Conservation (phyloP, 768 basidiomycete species). For the Mycena rebaudengoi region DNA sequence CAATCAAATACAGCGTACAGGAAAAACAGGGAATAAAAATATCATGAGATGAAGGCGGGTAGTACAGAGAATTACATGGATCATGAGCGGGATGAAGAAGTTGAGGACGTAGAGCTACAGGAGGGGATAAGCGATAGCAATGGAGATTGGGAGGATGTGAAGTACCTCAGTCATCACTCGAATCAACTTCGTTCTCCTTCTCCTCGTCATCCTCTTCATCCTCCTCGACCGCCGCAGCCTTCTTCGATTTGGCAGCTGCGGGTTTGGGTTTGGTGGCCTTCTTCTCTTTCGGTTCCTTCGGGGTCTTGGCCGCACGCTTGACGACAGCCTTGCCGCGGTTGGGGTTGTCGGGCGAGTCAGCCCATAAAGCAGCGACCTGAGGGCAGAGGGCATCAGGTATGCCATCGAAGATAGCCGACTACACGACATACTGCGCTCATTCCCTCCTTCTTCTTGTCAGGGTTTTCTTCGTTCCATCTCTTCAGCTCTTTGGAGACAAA, state of each 20-base stretch:
- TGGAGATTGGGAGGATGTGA: too few species aligned
- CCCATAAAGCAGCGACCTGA: conserved; percentile 67
- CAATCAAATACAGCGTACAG: too few species aligned
- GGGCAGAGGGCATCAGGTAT: neutral
- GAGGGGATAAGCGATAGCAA: too few species aligned
- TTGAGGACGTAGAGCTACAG: too few species aligned
- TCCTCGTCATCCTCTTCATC: conserved; percentile 22
- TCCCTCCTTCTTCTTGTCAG: conserved; percentile 60
- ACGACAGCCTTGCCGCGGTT: conserved; percentile 56
- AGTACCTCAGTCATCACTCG: conserved; percentile 15
- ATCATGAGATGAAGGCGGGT: too few species aligned
- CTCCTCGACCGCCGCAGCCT: conserved; percentile 12
- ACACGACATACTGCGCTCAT: conserved; percentile 51
- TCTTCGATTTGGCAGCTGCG: conserved; percentile 33
- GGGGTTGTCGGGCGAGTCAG: conserved; percentile 68
- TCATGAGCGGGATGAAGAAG: too few species aligned
- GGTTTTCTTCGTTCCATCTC: conserved; percentile 63
- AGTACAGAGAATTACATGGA: too few species aligned
- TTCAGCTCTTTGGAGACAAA: conserved; percentile 67
- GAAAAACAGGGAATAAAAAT: too few species aligned
- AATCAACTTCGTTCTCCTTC: conserved; percentile 14
- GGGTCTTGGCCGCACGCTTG: conserved; percentile 48
- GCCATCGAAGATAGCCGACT: neutral
- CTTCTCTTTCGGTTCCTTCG: conserved; percentile 47
- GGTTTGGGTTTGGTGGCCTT: neutral